Base-by-base conservation (phyloP, 2,329 filamentous ascomycete species). In the Aspergillus proliferans region DNA sequence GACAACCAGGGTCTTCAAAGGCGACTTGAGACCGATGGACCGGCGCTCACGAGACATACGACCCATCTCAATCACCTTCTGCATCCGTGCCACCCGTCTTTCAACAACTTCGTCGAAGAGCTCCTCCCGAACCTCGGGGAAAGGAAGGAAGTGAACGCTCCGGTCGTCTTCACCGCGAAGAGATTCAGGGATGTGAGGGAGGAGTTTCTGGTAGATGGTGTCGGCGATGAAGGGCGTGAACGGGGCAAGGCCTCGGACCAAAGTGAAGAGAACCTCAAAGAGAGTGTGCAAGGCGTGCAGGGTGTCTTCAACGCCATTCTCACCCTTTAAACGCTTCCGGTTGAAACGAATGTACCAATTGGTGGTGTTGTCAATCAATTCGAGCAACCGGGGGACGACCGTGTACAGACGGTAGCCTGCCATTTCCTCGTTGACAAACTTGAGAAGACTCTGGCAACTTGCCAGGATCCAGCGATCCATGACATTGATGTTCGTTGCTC, bases 321-420 rank as follows among this genome's bases (percentile, higher is more conserved):
- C 90, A 40, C 91, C 91, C 82, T 95, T 96, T 57, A 95, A 77
- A 47, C 91, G 83, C 69, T 87, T 87, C 47, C 91, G 82, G 76
- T 96, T 96, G 76, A 95, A 94, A 52, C 90, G 82, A 67, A 96
- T 96, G 72, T 96, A 96, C 91, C 91, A 96, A 71, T 97, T 97
- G n/a, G 91, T 96, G 3, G 88, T 90, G 71, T 94, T 90, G 63
- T 96, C 92, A 56, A 96, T 94, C 62, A 95, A 80, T 50, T 80
- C 80, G 15, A 95, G 79, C 52, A 97, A 74, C 54, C 87, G 81
- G 6, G 91, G 91, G 41, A 95, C 90, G 41, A 97, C 92, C 1
- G 91, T 97, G 71, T 96, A 97, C 33, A 91, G 72, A 38, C 87
- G 84, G 66, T 89, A 89, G 6, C 75, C 84, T 77, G 63, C 62